These are phyloP conservation scores for Coemansia sp. DNA, from an alignment of 192 early-diverging fungal genomes.

Conservation along the genomic window DNA sequence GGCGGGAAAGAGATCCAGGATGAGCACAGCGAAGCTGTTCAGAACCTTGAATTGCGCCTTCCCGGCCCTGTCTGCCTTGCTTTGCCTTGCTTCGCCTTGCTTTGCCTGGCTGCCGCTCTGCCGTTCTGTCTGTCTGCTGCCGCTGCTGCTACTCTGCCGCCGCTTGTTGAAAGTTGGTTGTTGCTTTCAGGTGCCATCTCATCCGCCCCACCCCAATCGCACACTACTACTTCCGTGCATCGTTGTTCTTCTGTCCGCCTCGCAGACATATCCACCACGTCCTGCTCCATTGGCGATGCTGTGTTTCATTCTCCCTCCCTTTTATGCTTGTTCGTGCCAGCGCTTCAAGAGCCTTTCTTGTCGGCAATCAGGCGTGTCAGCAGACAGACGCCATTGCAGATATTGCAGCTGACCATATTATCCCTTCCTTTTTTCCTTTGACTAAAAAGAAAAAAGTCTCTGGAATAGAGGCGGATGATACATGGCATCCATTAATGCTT, in stretches of 20 bases:
- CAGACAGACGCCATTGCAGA: constrained; percentile 9
- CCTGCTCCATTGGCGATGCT: neutral
- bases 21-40: constrained; percentile 41
- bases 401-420: constrained; percentile 4
- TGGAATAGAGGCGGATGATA: no score
- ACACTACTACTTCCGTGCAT: constrained; percentile 8
- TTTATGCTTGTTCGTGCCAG: constrained; percentile 1
- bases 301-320: neutral
- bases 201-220: neutral
- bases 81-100: neutral
- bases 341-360: neutral
- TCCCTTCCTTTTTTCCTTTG: neutral
- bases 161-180: neutral
- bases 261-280: constrained; percentile 1
- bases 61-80: neutral
- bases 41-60: constrained; percentile 48
- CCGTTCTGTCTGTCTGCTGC: constrained; percentile 8
- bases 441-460: no score
- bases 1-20: neutral
- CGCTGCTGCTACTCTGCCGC: neutral
- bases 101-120: neutral
- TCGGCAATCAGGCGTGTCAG: constrained; percentile 11
- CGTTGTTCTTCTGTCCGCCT: constrained; percentile 7
- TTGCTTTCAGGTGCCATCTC: constrained; percentile 10
- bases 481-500: no score